A percentile compares a stretch with the other conserved stretches of the same genome.
phyloP scores from a whole-genome alignment of 495 filamentous ascomycete species.

The Delitschia confertaspora region DNA sequence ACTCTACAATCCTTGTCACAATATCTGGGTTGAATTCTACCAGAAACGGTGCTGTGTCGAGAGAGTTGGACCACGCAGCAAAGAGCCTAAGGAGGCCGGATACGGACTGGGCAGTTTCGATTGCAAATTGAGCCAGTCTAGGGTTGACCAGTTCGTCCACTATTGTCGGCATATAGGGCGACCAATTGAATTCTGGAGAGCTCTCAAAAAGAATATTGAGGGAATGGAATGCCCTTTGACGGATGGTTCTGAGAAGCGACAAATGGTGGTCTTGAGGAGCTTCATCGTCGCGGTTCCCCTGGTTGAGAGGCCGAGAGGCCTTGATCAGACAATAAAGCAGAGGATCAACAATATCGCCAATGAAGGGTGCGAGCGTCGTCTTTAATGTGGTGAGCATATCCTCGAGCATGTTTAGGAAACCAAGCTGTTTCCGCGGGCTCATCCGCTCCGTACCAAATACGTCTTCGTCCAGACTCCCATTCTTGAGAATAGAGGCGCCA shows the following conservation, averaged over 20 bases:
- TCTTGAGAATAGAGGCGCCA: slow-evolving; percentile 47
- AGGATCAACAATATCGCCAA: slow-evolving; percentile 56
- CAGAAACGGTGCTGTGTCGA: slow-evolving; percentile 59
- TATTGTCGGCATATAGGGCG: slow-evolving; percentile 56
- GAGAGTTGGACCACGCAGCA: slow-evolving; percentile 63
- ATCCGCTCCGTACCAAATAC: slow-evolving; percentile 47
- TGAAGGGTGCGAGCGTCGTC: slow-evolving; percentile 52
- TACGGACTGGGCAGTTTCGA: slow-evolving; percentile 79
- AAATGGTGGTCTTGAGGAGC: slow-evolving; percentile 9
- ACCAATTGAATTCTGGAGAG: slow-evolving; percentile 58
- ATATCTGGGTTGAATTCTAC: slow-evolving; percentile 53
- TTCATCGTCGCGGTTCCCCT: slow-evolving; percentile 40
- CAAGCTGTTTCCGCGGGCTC: slow-evolving; percentile 67
- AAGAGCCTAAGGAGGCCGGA: slow-evolving; percentile 77
- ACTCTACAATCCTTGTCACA: slow-evolving; percentile 60
- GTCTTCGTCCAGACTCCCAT: slow-evolving; percentile 41
- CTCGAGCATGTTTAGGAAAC: slow-evolving; percentile 81
- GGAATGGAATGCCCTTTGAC: slow-evolving; percentile 68
- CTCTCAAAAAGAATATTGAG: slow-evolving; percentile 66
- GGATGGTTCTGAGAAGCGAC: slow-evolving; percentile 58
- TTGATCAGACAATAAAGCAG: slow-evolving; percentile 68
- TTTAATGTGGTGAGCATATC: slow-evolving; percentile 79
- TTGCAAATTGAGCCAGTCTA: slow-evolving; percentile 67
- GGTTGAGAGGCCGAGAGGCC: slow-evolving; percentile 45
- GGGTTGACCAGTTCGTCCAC: slow-evolving; percentile 66